Evolutionary conservation across 2,329 filamentous ascomycete species (phyloP).

Genomic region (Fusarium succisae): DNA sequence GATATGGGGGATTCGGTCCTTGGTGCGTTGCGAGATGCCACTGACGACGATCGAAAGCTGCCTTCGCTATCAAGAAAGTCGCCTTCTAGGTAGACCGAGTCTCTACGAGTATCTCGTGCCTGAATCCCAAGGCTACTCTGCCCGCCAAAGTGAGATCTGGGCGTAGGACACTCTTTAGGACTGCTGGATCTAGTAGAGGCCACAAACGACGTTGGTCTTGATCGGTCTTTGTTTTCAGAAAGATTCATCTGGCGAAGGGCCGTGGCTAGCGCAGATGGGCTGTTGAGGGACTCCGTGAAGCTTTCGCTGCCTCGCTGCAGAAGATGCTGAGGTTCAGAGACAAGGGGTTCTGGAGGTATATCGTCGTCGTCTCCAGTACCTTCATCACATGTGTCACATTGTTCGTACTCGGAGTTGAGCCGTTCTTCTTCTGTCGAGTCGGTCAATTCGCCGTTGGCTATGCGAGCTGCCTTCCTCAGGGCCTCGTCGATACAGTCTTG

Average conservation of each 20-base stretch:
- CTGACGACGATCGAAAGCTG: constrained; percentile 82
- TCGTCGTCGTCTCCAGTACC: constrained; percentile 44
- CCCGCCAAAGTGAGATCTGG: constrained; percentile 78
- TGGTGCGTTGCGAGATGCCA: constrained; percentile 71
- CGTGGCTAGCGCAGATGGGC: constrained; percentile 63
- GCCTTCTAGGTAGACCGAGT: constrained; percentile 82
- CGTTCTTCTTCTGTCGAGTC: constrained; percentile 75
- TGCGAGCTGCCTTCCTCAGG: constrained; percentile 86
- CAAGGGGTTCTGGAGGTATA: constrained; percentile 16
- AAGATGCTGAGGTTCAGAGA: constrained; percentile 19
- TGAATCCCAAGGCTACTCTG: constrained; percentile 64
- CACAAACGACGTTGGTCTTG: constrained; percentile 63
- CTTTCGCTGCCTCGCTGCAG: constrained; percentile 24
- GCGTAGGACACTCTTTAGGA: constrained; percentile 89
- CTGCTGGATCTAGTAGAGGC: constrained; percentile 88
- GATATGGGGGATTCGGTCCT: constrained; percentile 91
- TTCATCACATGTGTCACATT: constrained; percentile 47
- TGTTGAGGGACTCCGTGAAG: constrained; percentile 42
- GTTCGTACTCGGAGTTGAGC: constrained; percentile 45
- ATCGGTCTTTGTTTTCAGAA: constrained; percentile 41
- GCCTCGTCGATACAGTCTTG: constrained; percentile 96
- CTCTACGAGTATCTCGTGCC: constrained; percentile 73
- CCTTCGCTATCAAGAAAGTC: constrained; percentile 89
- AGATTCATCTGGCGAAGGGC: constrained; percentile 59
- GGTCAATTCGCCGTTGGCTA: constrained; percentile 84